Percentiles rank a stretch among this genome's conserved stretches.
Evolutionary conservation across 257 asterid species (phyloP).

Genomic region (Phtheirospermum japonicum): DNA sequence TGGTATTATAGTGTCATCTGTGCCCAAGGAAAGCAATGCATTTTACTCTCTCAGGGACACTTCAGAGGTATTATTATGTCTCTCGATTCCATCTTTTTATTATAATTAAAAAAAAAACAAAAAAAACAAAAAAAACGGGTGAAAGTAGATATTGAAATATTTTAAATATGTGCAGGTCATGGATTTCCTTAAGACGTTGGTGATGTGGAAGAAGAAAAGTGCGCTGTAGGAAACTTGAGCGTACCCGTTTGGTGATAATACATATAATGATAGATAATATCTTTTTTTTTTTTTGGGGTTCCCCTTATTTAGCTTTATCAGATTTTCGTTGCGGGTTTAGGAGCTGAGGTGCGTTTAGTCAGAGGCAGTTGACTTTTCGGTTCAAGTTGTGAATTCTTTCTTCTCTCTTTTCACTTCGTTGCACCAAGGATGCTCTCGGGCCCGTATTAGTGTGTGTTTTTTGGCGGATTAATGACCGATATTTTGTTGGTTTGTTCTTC

Average conservation of each 20-base stretch:
- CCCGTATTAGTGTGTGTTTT: constrained; percentile 14
- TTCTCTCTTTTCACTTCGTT: not conserved
- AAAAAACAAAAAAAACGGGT: too few species aligned
- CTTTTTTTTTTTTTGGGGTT: not conserved
- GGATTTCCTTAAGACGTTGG: constrained; percentile 80
- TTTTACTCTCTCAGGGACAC: constrained; percentile 87
- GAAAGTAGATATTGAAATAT: too few species aligned
- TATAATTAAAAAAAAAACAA: too few species aligned
- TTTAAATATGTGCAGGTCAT: constrained; percentile 50
- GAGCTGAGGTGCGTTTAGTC: constrained; percentile 56
- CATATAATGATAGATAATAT: constrained; percentile 25
- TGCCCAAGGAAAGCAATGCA: constrained; percentile 84
- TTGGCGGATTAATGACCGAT: not conserved
- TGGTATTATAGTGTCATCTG: constrained; percentile 87
- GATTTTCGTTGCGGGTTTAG: constrained; percentile 32
- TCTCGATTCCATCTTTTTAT: not conserved
- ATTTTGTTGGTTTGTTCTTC: constrained; percentile 13
- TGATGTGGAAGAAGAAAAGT: constrained; percentile 59
- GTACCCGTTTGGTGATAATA: constrained; percentile 8
- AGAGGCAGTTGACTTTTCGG: constrained; percentile 17
- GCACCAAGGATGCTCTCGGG: constrained; percentile 61
- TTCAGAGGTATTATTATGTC: constrained; percentile 55
- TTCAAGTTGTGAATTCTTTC: constrained; percentile 29
- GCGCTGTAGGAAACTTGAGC: constrained; percentile 15
- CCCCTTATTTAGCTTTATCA: constrained; percentile 17